Percentiles rank a stretch among this genome's conserved stretches.
Conservation (phyloP, 2,329 filamentous ascomycete species). For the Aspergillus sp. region DNA sequence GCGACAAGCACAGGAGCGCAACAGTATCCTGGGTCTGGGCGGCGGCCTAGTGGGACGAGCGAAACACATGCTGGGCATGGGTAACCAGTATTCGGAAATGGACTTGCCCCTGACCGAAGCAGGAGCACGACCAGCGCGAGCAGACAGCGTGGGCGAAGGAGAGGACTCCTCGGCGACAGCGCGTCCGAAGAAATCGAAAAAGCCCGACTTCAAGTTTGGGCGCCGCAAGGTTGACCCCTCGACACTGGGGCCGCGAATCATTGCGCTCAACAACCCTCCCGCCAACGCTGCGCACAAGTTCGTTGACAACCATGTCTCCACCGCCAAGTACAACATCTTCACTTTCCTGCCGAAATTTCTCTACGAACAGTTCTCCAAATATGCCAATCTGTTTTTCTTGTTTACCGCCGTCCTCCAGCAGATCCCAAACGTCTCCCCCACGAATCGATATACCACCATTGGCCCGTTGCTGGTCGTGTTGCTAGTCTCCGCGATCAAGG, state of each 20-base stretch:
- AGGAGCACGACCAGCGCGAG: constrained; percentile 49
- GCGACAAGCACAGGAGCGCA: constrained; percentile 68
- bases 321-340: constrained; percentile 91
- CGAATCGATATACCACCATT: constrained; percentile 94
- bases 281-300: constrained; percentile 89
- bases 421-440: constrained; percentile 91
- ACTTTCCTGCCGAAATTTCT: constrained; percentile 97
- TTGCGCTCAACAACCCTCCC: constrained; percentile 93
- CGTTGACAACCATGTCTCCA: constrained; percentile 94
- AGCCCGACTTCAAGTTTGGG: constrained; percentile 85
- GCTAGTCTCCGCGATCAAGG: constrained; percentile 91
- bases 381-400: constrained; percentile 98
- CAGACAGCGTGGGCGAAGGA: constrained; percentile 45
- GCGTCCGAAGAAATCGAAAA: constrained; percentile 61
- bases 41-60: constrained; percentile 82
- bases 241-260: constrained; percentile 85
- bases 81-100: constrained; percentile 91
- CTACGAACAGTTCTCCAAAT: constrained; percentile 98
- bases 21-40: constrained; percentile 83
- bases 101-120: constrained; percentile 89
- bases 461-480: constrained; percentile 88
- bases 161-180: constrained; percentile 33
- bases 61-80: constrained; percentile 89
- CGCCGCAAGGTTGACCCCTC: constrained; percentile 82
- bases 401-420: constrained; percentile 94